Base-by-base conservation (phyloP, 2,329 filamentous ascomycete species). In the Neoascochyta sp. region DNA sequence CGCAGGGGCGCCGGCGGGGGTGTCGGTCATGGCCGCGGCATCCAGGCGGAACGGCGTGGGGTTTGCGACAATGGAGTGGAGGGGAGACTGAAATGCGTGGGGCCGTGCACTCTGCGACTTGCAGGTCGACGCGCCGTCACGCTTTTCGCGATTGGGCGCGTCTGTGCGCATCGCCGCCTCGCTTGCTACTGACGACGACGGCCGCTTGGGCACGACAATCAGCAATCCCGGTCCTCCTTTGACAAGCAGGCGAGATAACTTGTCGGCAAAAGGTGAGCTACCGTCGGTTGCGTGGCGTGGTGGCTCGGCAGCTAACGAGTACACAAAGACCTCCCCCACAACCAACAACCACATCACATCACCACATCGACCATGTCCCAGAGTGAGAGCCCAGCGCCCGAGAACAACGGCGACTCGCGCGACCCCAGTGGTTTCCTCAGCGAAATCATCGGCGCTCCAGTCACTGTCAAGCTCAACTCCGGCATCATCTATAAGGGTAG, bases 391-490 rank as follows among this genome's bases (percentile, higher is more conserved):
- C 47, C 48, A 29, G 46, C 43, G 23, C 41, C 42, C 15, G 47
- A 89, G 70, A 79, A 78, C 40, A 72, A 73, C 41, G 67, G 66
- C 36, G 86, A 92, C 65, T 84, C 86, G 42, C 90, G 87, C 64
- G 92, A 98, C 64, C 92, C 92, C 4, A 94, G 89, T 9, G 81
- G 84, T 47, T 98, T 98, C 65, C 73, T 98, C 37, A 81, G 84
- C 64, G 87, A 95, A 60, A 95, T 98, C 60, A 94, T 95, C 57
- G 89, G 90, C 39, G 86, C 87, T 44, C 80, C 87, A 20, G 92
- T 98, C 47, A 93, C 87, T 1, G 90, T 98, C 47, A 96, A 96
- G 70, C 76, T 98, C 50, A 98, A 98, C 69, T 95, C 89, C n/a
- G 92, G 92, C 32, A 88, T 95, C 39, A 81, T 96, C 42, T 98